Evolutionary conservation across 139 green algal genomes (phyloP), one percentile per base, ranked within the genome.

Genomic region (Haematococcus lacustris): DNA sequence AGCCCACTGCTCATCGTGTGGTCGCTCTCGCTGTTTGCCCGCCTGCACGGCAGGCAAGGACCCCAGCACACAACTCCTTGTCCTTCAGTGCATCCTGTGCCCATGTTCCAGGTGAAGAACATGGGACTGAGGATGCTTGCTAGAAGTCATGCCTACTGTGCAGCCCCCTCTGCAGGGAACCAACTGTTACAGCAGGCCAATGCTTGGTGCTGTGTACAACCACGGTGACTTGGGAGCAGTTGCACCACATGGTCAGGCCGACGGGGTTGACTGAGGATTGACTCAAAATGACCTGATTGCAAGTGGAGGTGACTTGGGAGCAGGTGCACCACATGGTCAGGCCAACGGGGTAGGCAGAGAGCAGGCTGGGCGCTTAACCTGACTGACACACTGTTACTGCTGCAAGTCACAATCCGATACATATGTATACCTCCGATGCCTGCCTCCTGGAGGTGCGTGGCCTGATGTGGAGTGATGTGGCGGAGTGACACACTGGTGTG

Each of bases 1-100:
- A 93, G 78, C 28, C 87, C 88, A 40, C 82, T 89, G 81, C 85
- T 91, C 57, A 93, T 71, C 50, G 85, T 91, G 71, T 76, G 72
- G 1, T 83, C 70, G 60, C 77, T 71, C 66, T 40, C 66, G n/a
- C 21, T 32, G 40, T 61, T 32, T 35, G 30, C 3, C 3, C n/a
- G 5, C 5, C 41, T 53, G 64, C 38, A 40, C 5, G 3, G n/a
- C n/a, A n/a, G n/a, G n/a, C n/a, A n/a, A n/a, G n/a, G n/a, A n/a
- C n/a, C n/a, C n/a, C n/a, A n/a, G 13, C 13, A 57, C 47, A 21
- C 47, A 57, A 28, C 13, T 21, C 47, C 13, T 57, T 57, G 47
- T 21, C 47, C 21, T 57, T 13, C 47, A 13, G 13, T 57, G 47
- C 47, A 57, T 21, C 47, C 47, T 28, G 47, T 13, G 47, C 21